phyloP scores from a whole-genome alignment of 768 basidiomycete genomes.

The Rhodotorula taiwanensis region DNA sequence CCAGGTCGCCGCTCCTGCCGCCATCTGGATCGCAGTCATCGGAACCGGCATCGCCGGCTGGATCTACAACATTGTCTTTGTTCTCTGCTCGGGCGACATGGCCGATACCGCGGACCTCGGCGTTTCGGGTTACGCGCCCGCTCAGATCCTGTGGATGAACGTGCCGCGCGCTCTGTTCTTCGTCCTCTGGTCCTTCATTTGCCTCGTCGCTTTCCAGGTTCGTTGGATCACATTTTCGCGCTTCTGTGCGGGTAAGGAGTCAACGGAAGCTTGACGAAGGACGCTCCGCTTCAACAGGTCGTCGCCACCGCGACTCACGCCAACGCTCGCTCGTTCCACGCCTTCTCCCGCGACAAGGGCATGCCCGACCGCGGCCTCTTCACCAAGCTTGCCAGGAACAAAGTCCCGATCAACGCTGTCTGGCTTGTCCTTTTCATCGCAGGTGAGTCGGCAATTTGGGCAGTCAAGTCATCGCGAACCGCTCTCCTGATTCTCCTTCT shows the following conservation, averaged over 20 bases:
- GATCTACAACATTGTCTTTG: constrained; percentile 72
- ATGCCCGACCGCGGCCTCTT: constrained; percentile 62
- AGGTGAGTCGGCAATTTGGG: neutral
- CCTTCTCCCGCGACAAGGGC: constrained; percentile 73
- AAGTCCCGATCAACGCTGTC: constrained; percentile 53
- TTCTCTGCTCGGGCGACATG: constrained; percentile 65
- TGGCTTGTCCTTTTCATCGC: constrained; percentile 40
- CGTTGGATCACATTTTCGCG: constrained; percentile 61
- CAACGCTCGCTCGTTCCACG: constrained; percentile 70
- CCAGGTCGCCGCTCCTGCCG: constrained; percentile 47
- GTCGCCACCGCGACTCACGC: constrained; percentile 61
- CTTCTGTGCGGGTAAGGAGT: neutral
- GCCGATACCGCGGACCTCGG: constrained; percentile 50
- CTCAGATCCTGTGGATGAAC: constrained; percentile 31
- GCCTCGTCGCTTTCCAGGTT: constrained; percentile 80
- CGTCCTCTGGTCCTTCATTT: constrained; percentile 73
- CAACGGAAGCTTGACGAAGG: neutral
- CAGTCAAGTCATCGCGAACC: neutral
- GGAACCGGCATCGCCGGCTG: constrained; percentile 42
- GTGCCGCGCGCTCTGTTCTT: constrained; percentile 57
- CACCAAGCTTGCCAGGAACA: constrained; percentile 60
- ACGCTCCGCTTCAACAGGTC: constrained; percentile 8
- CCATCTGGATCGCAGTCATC: constrained; percentile 48
- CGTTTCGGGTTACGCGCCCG: constrained; percentile 61
- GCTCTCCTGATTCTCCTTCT: neutral